Conservation (phyloP, 148 eudicot genomes). For the Tetragonia tetragonoides region DNA sequence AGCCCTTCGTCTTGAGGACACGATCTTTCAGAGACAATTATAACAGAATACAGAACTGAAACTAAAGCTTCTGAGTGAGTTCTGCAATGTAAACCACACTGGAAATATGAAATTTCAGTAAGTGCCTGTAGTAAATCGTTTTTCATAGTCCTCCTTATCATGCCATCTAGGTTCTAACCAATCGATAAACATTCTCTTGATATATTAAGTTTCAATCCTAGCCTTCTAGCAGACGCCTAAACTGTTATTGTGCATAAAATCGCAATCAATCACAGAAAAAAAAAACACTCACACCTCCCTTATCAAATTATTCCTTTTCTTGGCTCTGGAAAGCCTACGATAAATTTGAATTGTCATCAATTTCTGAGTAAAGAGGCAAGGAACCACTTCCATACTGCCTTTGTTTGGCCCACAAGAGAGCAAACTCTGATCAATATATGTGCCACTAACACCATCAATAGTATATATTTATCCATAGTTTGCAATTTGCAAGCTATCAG, state of each 20-base stretch:
- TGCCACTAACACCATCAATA: neutral
- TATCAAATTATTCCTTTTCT: neutral
- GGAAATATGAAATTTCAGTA: neutral
- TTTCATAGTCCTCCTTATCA: neutral
- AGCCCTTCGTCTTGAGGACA: no score
- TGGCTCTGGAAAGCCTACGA: neutral
- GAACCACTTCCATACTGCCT: conserved; percentile 1
- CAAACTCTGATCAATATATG: neutral
- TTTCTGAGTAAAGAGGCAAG: neutral
- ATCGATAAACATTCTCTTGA: neutral
- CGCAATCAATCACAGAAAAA: neutral
- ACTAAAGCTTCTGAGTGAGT: no score
- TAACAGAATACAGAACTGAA: no score
- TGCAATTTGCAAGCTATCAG: neutral
- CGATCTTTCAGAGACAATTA: no score
- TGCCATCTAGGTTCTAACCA: neutral
- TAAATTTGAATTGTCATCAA: neutral
- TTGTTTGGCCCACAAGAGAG: neutral
- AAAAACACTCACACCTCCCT: neutral
- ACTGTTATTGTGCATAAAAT: neutral
- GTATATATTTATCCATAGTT: neutral
- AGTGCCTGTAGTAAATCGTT: neutral
- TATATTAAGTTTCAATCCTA: neutral
- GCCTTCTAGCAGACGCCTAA: neutral
- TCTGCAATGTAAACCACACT: no score